phyloP scores from a whole-genome alignment of 495 filamentous ascomycete genomes.

The Penicillium taxi region DNA sequence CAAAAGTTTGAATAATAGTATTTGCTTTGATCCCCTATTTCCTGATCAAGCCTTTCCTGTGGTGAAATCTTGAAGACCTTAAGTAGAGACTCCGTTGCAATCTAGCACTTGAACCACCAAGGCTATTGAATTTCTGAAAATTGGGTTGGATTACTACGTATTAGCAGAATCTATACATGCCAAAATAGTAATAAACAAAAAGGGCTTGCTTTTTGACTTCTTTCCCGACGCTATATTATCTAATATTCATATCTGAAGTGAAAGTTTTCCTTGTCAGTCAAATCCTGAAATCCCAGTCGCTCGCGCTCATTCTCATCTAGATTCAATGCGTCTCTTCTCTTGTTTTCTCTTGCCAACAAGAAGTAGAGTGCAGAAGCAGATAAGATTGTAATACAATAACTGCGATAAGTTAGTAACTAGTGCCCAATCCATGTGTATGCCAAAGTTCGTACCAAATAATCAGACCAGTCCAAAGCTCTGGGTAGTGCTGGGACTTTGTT shows the following conservation, averaged over 20 bases:
- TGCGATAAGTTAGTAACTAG: neutral
- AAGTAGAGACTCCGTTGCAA: no score
- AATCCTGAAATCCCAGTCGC: conserved; percentile 1
- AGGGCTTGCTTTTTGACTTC: neutral
- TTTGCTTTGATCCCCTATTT: no score
- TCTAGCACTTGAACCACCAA: no score
- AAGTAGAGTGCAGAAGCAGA: neutral
- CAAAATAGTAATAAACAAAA: no score
- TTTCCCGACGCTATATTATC: no score
- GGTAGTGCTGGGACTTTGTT: conserved; percentile 1
- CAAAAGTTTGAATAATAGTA: no score
- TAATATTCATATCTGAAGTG: conserved; percentile 1
- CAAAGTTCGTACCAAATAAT: conserved; percentile 1
- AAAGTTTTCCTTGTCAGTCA: conserved; percentile 1
- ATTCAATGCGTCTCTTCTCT: neutral
- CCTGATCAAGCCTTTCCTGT: no score
- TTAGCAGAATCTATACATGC: no score
- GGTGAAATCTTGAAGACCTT: no score
- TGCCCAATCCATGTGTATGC: neutral
- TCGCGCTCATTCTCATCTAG: neutral
- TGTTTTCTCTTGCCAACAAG: neutral
- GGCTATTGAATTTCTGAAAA: no score
- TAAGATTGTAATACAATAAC: neutral
- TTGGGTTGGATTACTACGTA: no score
- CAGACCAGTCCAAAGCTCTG: conserved; percentile 2